These are phyloP conservation scores for Beta corolliflora DNA, from an alignment of 179 eudicot species.

Conservation along the genomic window DNA sequence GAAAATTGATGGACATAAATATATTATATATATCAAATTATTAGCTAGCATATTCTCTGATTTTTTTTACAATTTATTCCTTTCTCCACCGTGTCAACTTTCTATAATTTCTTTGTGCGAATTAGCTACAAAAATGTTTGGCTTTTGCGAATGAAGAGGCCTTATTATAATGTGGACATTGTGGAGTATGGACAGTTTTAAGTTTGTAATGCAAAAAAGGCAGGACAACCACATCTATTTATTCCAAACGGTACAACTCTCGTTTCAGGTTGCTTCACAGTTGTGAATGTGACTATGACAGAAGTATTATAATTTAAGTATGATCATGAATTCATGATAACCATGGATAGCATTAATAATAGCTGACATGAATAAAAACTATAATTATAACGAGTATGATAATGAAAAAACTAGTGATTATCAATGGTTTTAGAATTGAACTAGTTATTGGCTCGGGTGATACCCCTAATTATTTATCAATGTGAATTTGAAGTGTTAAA, in stretches of 20 bases:
- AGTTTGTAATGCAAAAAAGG: neutral
- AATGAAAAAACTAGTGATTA: too few species aligned
- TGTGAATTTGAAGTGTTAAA: too few species aligned
- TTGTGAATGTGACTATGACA: conserved; percentile 20
- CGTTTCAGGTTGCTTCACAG: conserved; percentile 23
- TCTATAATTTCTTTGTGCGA: conserved; percentile 1
- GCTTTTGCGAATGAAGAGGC: neutral
- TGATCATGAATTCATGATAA: too few species aligned
- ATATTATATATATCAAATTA: neutral
- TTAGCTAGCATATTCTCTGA: conserved; percentile 17
- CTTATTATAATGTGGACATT: neutral
- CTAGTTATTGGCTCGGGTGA: too few species aligned
- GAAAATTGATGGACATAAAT: conserved; percentile 25
- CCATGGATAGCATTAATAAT: too few species aligned
- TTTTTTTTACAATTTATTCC: neutral
- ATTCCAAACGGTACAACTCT: neutral
- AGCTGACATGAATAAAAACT: too few species aligned
- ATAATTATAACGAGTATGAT: too few species aligned
- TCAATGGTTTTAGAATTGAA: too few species aligned
- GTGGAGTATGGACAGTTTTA: conserved; percentile 8
- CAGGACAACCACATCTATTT: conserved; percentile 9
- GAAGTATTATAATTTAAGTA: too few species aligned
- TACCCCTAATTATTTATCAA: too few species aligned
- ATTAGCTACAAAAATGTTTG: conserved; percentile 14
- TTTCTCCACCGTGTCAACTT: neutral